Base-by-base conservation (phyloP, 1,284 basidiomycete species). In the Cutaneotrichosporon curvatum region DNA sequence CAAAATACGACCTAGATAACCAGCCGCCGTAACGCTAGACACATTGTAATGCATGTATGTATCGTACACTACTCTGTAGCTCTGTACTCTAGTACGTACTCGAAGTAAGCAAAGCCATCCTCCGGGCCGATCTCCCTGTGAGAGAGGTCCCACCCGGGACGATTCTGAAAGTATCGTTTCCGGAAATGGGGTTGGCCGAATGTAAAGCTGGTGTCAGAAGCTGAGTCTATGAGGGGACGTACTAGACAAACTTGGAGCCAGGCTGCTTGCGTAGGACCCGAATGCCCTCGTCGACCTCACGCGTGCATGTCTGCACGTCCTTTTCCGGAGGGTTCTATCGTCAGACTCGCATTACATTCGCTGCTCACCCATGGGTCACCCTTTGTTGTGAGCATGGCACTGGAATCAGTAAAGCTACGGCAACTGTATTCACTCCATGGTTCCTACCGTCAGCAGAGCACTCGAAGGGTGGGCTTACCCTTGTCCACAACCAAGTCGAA, bases 131-230 rank as follows among this genome's bases (percentile, higher is more conserved):
- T 66, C 40, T 67, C 60, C 15, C 45, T 47, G 38, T 64, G 56
- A 6, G 61, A 55, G 12, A 67, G 47, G 11, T 53, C 51, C 57
- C 60, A 71, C 5, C 60, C 58, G 3, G 57, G 45, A 11, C 67
- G 53, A 48, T 64, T 55, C 21, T 75, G 55, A 76, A 79, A 55
- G 67, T 79, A 89, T 37, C 80, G 78, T 59, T 79, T 79, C 30
- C 88, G 81, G 68, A 92, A 92, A 66, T 94, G 89, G 1, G 89
- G 89, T 63, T 92, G 89, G 4, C 87, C 89, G 57, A 91, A 90
- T 2, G 89, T 91, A 48, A 90, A 74, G 71, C 68, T 70, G 45
- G 22, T 20, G 40, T 38, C 19, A 36, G 19, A 28, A 14, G 20
- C n/a, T 16, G 14, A 16, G 37, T 18, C 33, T 25, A 15, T 22